Percentiles rank a stretch among this genome's conserved stretches.
Conservation (phyloP, 768 basidiomycete genomes). For the Fomitopsis serialis region DNA sequence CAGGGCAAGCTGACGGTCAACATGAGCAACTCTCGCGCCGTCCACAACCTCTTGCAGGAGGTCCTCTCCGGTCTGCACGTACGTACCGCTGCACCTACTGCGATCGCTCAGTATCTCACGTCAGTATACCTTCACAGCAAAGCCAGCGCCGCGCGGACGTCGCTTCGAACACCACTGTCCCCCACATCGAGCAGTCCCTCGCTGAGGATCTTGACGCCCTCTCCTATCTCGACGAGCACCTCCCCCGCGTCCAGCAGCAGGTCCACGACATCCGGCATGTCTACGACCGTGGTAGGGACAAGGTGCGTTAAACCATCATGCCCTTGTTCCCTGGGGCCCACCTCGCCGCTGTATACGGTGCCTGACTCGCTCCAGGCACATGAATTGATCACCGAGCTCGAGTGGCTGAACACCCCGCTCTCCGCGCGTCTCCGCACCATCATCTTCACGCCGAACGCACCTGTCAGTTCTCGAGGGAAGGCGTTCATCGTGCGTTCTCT, state of each 20-base stretch:
- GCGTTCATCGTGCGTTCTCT: conserved; percentile 42
- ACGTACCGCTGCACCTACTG: conserved; percentile 15
- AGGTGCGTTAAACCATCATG: conserved; percentile 34
- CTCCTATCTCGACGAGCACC: conserved; percentile 46
- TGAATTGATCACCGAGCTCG: conserved; percentile 55
- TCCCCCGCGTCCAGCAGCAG: conserved; percentile 59
- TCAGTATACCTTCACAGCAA: conserved; percentile 32
- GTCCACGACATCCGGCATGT: conserved; percentile 56
- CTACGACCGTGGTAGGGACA: conserved; percentile 67
- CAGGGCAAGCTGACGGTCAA: conserved; percentile 65
- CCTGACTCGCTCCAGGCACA: conserved; percentile 42
- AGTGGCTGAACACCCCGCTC: conserved; percentile 76
- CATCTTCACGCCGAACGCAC: conserved; percentile 68
- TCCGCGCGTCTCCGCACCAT: conserved; percentile 70
- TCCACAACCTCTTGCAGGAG: conserved; percentile 65
- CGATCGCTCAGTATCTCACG: not conserved
- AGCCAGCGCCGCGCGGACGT: conserved; percentile 55
- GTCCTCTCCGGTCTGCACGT: conserved; percentile 59
- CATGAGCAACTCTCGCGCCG: conserved; percentile 69
- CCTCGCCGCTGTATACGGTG: not conserved
- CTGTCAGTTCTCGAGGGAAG: conserved; percentile 72
- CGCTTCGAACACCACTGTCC: conserved; percentile 53
- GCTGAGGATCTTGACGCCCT: conserved; percentile 57
- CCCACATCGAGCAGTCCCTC: conserved; percentile 55
- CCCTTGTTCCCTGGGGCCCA: not conserved